Evolutionary conservation across 2,329 filamentous ascomycete species (phyloP).

Genomic region (Xylariaceae sp.): DNA sequence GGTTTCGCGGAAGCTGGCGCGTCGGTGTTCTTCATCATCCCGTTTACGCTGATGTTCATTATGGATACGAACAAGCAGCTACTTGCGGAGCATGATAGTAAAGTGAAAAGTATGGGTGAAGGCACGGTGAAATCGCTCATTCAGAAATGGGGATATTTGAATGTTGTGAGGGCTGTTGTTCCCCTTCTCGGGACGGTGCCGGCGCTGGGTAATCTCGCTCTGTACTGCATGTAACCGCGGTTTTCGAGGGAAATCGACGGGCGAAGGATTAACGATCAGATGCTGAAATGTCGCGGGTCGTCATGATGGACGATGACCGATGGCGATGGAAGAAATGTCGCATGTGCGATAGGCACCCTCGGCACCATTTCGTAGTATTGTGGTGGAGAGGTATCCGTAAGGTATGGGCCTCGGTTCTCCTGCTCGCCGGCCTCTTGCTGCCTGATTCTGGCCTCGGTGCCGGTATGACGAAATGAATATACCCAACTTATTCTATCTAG

Average conservation of each 20-base stretch:
- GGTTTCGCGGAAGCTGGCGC: conserved; percentile 21
- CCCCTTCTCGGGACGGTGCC: conserved; percentile 28
- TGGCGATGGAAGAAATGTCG: too few species aligned
- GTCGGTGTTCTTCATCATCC: conserved; percentile 20
- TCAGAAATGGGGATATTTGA: conserved; percentile 26
- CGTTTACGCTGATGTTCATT: conserved; percentile 21
- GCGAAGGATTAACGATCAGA: background rate
- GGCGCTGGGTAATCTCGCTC: conserved; percentile 26
- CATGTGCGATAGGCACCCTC: too few species aligned
- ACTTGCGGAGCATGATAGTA: conserved; percentile 12
- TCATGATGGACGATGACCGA: too few species aligned
- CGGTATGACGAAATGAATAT: too few species aligned
- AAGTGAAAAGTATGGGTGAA: conserved; percentile 21
- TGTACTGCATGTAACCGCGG: conserved; percentile 2
- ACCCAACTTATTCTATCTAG: too few species aligned
- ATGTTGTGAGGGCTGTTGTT: conserved; percentile 22
- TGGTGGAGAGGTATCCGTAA: too few species aligned
- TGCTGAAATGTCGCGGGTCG: too few species aligned
- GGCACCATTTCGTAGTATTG: too few species aligned
- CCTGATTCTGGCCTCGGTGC: too few species aligned
- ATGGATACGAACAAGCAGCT: conserved; percentile 17
- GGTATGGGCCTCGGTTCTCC: too few species aligned
- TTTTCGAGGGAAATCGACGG: background rate
- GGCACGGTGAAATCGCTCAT: conserved; percentile 23
- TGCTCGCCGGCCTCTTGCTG: too few species aligned